Evolutionary conservation across 192 early-diverging fungal genomes (phyloP), one percentile per base, ranked within the genome.

Genomic region (Entomortierella parvispora): DNA sequence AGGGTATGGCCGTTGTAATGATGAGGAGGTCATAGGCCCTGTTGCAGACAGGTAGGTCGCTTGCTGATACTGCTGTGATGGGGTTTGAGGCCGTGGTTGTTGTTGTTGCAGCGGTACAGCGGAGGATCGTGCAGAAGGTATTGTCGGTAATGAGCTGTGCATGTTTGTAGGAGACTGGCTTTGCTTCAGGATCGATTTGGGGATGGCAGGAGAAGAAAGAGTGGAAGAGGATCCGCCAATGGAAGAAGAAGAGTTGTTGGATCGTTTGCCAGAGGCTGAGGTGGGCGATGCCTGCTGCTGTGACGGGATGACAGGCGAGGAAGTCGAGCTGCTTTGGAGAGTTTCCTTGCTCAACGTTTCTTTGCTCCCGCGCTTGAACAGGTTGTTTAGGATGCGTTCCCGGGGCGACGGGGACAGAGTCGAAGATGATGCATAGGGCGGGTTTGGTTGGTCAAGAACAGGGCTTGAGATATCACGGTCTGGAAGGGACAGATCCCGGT

Each of bases 331-430:
- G 25, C 47, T 52, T 20, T n/a, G n/a, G n/a, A n/a, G n/a, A n/a
- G n/a, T n/a, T n/a, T 18, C 28, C 15, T 42, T 51, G 4, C 25
- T 53, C 22, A 74, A 46, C 12, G 57, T 65, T 3, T 74, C 70
- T 37, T 49, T 74, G 58, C 63, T 74, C 18, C 63, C 63, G 20
- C 63, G 63, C 17, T 74, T 54, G 28, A 61, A 61, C 2, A 59
- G 37, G 11, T 42, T 42, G 25, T 61, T 60, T 28, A 74, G 26
- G 25, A 66, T 53, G 20, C 63, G 71, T 2, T 54, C 63, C 26
- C 43, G 58, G 10, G 49, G 62, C 20, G 59, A 28, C 28, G 31
- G n/a, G 23, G 52, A 15, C 20, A 18, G 3, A 17, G 20, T 10
- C 34, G 2, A 34, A 15, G 46, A 31, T 32, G 25, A n/a, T 1